phyloP scores from a whole-genome alignment of 2,329 filamentous ascomycete genomes.

The Amauroascus verrucosus region DNA sequence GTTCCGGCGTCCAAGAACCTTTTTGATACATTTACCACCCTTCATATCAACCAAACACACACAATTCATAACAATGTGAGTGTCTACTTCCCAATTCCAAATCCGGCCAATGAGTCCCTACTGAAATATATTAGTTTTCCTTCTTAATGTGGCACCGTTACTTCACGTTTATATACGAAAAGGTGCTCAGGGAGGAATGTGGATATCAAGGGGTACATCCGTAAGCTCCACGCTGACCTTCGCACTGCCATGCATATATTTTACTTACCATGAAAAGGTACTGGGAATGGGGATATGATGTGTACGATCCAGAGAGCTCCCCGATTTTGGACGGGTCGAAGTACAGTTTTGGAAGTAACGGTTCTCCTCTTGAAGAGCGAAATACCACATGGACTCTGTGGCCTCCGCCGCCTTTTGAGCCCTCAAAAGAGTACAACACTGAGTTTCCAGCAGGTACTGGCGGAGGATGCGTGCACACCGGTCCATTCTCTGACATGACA shows the following conservation, averaged over 20 bases:
- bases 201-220: slow-evolving; percentile 33
- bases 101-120: not conserved
- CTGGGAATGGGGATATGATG: slow-evolving; percentile 24
- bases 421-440: slow-evolving; percentile 25
- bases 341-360: slow-evolving; percentile 25
- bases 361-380: slow-evolving; percentile 10
- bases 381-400: slow-evolving; percentile 1
- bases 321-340: slow-evolving; percentile 23
- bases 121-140: not conserved
- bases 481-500: slow-evolving; percentile 28
- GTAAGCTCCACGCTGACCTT: not conserved
- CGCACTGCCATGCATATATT: not conserved
- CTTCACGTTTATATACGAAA: slow-evolving; percentile 30
- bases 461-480: slow-evolving; percentile 24
- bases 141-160: slow-evolving; percentile 33
- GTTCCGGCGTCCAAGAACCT: slow-evolving; percentile 17
- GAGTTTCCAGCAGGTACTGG: slow-evolving; percentile 17
- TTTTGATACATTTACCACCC: slow-evolving; percentile 15
- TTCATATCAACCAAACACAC: slow-evolving; percentile 17
- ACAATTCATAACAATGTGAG: slow-evolving; percentile 17
- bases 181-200: slow-evolving; percentile 32
- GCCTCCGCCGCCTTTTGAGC: slow-evolving; percentile 11
- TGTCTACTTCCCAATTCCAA: not conserved
- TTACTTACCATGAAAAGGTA: slow-evolving; percentile 17
- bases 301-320: slow-evolving; percentile 17